phyloP scores from a whole-genome alignment of 1,284 basidiomycete genomes.

The Quambalaria eucalypti region DNA sequence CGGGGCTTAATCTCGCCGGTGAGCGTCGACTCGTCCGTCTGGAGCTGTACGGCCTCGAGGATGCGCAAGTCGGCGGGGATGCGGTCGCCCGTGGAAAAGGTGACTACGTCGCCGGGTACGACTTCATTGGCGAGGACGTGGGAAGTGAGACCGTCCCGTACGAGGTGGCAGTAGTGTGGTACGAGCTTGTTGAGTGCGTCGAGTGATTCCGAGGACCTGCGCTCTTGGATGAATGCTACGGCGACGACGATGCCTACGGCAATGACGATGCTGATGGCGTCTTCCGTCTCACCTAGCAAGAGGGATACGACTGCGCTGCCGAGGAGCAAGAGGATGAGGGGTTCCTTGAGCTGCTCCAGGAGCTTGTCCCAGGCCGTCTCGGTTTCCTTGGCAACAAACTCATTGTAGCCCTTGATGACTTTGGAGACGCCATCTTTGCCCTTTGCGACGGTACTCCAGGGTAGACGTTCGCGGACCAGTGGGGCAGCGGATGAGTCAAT shows the following conservation, averaged over 20 bases:
- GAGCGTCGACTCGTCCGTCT: slow-evolving; percentile 88
- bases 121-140: slow-evolving; percentile 84
- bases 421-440: background rate
- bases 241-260: slow-evolving; percentile 87
- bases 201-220: slow-evolving; percentile 83
- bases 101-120: slow-evolving; percentile 86
- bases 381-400: slow-evolving; percentile 76
- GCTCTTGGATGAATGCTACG: slow-evolving; percentile 91
- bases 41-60: slow-evolving; percentile 66
- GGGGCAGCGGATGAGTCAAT: slow-evolving; percentile 16
- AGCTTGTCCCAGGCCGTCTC: slow-evolving; percentile 79
- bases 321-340: slow-evolving; percentile 77
- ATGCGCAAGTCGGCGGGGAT: slow-evolving; percentile 87
- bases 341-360: slow-evolving; percentile 84
- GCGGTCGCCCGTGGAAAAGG: slow-evolving; percentile 76
- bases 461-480: slow-evolving; percentile 7
- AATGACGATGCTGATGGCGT: slow-evolving; percentile 85
- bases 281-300: slow-evolving; percentile 84
- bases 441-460: background rate
- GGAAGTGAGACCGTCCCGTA: slow-evolving; percentile 55
- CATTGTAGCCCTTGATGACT: slow-evolving; percentile 54
- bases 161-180: slow-evolving; percentile 85
- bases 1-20: slow-evolving; percentile 85
- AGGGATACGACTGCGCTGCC: slow-evolving; percentile 78
- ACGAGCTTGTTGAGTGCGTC: slow-evolving; percentile 93